Evolutionary conservation across 768 basidiomycete species (phyloP).

Genomic region (Trametes maxima): DNA sequence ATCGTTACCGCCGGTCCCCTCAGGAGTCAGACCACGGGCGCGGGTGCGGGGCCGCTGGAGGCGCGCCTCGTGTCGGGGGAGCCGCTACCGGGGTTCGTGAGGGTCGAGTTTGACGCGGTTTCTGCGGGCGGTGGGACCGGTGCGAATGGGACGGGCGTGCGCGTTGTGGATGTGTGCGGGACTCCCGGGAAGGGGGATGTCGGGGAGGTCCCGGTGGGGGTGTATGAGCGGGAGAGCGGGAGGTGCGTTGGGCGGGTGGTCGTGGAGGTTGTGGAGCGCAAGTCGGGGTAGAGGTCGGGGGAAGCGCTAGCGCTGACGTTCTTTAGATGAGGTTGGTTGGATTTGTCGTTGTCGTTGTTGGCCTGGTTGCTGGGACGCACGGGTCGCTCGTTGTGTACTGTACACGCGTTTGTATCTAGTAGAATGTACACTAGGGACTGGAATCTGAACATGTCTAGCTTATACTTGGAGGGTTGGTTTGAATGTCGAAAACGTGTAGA

Average conservation of each 20-base stretch:
- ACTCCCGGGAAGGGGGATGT: conserved; percentile 51
- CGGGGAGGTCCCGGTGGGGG: conserved; percentile 56
- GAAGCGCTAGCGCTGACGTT: neutral
- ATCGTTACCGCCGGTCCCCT: conserved; percentile 27
- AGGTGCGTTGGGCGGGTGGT: conserved; percentile 56
- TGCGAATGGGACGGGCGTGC: conserved; percentile 34
- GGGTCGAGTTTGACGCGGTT: conserved; percentile 47
- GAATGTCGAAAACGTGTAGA: too few species aligned
- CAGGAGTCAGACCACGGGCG: conserved; percentile 32
- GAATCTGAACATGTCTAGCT: neutral
- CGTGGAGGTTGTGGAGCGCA: conserved; percentile 54
- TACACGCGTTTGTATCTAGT: neutral
- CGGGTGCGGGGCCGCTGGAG: conserved; percentile 34
- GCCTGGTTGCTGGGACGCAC: neutral
- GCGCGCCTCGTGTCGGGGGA: conserved; percentile 54
- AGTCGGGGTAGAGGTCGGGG: conserved; percentile 7
- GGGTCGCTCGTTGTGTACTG: conserved; percentile 3
- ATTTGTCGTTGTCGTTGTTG: neutral
- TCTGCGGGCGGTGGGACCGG: conserved; percentile 2
- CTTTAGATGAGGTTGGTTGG: neutral
- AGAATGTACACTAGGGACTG: neutral
- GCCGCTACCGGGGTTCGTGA: conserved; percentile 57
- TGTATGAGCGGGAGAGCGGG: conserved; percentile 52
- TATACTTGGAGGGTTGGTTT: neutral
- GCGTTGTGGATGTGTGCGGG: conserved; percentile 59